Conservation (phyloP, 176 grass and related monocot species). For the Paspalum vaginatum region DNA sequence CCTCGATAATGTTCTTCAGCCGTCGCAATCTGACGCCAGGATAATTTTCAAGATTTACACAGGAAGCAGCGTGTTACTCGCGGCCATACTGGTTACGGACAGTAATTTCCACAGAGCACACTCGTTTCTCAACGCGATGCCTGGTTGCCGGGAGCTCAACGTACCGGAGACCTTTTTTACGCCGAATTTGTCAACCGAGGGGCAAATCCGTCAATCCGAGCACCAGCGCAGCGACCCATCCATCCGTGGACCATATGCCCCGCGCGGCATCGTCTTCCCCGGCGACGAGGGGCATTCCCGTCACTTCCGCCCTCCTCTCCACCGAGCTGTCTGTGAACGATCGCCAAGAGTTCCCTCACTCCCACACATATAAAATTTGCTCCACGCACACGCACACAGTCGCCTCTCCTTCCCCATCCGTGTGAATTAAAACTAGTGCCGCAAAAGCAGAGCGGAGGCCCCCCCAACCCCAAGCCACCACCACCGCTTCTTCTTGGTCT, state of each 20-base stretch:
- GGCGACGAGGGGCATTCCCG: slow-evolving; percentile 25
- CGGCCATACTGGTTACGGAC: neutral
- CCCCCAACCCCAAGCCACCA: slow-evolving; percentile 1
- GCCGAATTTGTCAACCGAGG: neutral
- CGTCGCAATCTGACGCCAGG: no score
- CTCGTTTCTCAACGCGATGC: no score
- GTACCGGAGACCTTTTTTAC: neutral
- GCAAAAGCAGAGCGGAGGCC: slow-evolving; percentile 33
- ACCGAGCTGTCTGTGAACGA: neutral
- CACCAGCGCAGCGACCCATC: slow-evolving; percentile 18
- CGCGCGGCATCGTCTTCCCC: neutral
- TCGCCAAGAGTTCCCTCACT: slow-evolving; percentile 24
- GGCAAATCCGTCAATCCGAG: slow-evolving; percentile 24
- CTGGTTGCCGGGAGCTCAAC: neutral
- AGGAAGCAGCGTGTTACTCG: neutral
- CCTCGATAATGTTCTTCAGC: no score
- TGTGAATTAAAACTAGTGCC: slow-evolving; percentile 37
- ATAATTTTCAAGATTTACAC: neutral
- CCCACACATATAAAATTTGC: slow-evolving; percentile 53
- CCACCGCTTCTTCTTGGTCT: slow-evolving; percentile 30
- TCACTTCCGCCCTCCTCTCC: neutral
- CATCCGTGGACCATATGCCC: neutral
- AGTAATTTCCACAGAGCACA: neutral
- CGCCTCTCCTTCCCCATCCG: slow-evolving; percentile 19
- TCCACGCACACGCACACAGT: slow-evolving; percentile 49